Base-by-base conservation (phyloP, 208 protist species). In the Vickermania ingenoplastis region DNA sequence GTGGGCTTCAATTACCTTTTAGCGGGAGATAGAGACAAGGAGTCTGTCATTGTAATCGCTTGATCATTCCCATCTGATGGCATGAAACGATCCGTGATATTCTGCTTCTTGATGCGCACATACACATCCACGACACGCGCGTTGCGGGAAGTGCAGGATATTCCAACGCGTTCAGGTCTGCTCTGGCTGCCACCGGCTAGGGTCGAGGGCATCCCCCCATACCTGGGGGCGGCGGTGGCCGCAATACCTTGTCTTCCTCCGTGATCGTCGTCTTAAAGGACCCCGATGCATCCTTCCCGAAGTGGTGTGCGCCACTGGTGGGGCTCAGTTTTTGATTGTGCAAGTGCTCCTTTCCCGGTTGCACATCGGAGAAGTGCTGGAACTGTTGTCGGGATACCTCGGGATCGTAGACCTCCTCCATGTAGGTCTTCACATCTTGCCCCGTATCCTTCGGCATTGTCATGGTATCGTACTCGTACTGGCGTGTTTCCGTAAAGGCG, bases 331-430 rank as follows among this genome's bases (percentile, higher is more conserved):
- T 73, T 65, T 94, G 86, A 4, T 69, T 68, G 49, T 94, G 86
- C 41, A 76, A 24, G 30, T 89, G 67, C 67, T 89, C 79, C 57
- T 77, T 79, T 1, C 87, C 80, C 0, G 83, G 81, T 70, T 89
- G 78, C 25, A 92, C 88, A 50, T 92, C 83, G 25, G 75, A 80
- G 69, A 95, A 89, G 67, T 86, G 71, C 36, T 90, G 81, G 55
- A 94, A 94, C 72, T 91, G 83, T 75, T 75, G 65, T 2, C 83
- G 79, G 22, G 81, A 88, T 36, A 91, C 41, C 72, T 91, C 81
- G 22, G 87, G 87, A 63, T 94, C 87, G 65, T 94, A 94, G 29
- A 89, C 79, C 67, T 94, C 87, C 73, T 94, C 87, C 87, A 94
- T 94, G 75, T 94, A 94, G 28, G 81, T 90, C 73, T 85, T 81